Evolutionary conservation across 2,329 filamentous ascomycete species (phyloP), one percentile per base, ranked within the genome.

Genomic region (Pyricularia pennisetigena): DNA sequence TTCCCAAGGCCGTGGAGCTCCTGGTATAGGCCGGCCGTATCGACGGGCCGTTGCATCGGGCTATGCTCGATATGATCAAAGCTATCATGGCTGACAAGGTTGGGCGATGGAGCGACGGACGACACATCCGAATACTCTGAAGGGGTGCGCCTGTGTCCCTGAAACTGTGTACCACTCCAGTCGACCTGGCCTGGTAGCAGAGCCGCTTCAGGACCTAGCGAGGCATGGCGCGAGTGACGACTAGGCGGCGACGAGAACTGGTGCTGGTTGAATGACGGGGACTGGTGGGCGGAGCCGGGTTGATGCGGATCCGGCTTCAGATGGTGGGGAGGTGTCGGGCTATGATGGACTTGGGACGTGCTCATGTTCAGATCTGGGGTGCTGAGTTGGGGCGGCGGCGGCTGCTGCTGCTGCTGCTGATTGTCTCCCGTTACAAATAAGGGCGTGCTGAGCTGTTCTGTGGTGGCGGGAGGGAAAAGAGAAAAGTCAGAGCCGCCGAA

Each of bases 61-160:
- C 94, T 97, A 70, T 92, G 89, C 54, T 70, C 65, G 68, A 90
- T 84, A 70, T 87, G 81, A 49, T 91, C 86, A 74, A 97, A 96
- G 71, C 82, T 87, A 74, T 97, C 94, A 70, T 90, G 85, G 72
- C 90, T 90, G 30, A 85, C 86, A 69, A 97, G 80, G 74, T 92
- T 93, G 3, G 94, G 94, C 23, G 94, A 97, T 32, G 74, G 73
- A 26, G 91, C 89, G 20, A 89, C 91, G 23, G 93, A 97, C 5
- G 90, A 97, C 6, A 97, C 89, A 72, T 97, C 94, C 2, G 93
- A 97, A 74, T 90, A 93, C 73, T 97, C 94, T n/a, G 94, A 97
- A 0, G 92, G 91, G 54, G 87, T 89, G 74, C 94, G 88, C 73
- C 93, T 86, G 76, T 97, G 94, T n/a, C 86, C 83, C 72, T 92